Percentiles rank a stretch among this genome's conserved stretches.
These are phyloP conservation scores for Spinellus fusiger DNA, from an alignment of 192 early-diverging fungal species.

Conservation along the genomic window DNA sequence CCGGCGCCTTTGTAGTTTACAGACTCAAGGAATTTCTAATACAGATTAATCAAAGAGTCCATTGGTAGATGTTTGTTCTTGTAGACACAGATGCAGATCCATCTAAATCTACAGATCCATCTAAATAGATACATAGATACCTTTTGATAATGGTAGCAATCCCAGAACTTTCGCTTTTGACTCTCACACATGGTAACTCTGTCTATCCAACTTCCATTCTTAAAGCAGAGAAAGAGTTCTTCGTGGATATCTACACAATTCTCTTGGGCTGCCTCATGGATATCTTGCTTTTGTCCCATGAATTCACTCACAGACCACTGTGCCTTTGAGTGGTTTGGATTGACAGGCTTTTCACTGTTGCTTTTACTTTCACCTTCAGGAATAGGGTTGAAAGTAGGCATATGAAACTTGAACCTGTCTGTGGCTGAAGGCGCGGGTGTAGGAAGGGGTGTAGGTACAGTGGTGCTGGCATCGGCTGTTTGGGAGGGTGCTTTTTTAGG, in stretches of 20 bases:
- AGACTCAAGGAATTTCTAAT: constrained; percentile 18
- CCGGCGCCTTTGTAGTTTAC: constrained; percentile 19
- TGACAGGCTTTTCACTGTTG: not conserved
- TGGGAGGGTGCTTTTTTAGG: constrained; percentile 16
- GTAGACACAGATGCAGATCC: not conserved
- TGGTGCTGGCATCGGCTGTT: not conserved
- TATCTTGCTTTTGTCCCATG: constrained; percentile 23
- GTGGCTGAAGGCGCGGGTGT: not conserved
- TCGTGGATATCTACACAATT: constrained; percentile 31
- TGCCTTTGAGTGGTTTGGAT: not conserved
- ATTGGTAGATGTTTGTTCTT: no score
- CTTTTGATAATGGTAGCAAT: constrained; percentile 32
- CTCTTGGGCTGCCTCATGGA: constrained; percentile 25
- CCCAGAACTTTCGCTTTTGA: constrained; percentile 33
- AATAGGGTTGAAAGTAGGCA: constrained; percentile 14
- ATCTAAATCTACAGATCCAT: not conserved
- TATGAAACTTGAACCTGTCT: constrained; percentile 13
- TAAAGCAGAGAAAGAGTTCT: constrained; percentile 27
- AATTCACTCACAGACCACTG: constrained; percentile 18
- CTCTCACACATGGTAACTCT: constrained; percentile 36
- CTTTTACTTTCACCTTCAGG: not conserved
- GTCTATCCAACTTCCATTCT: constrained; percentile 36
- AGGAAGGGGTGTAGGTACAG: not conserved
- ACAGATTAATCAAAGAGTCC: no score
- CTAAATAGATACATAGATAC: not conserved